Conservation (phyloP, 1,284 basidiomycete genomes). For the Chiua sp. region DNA sequence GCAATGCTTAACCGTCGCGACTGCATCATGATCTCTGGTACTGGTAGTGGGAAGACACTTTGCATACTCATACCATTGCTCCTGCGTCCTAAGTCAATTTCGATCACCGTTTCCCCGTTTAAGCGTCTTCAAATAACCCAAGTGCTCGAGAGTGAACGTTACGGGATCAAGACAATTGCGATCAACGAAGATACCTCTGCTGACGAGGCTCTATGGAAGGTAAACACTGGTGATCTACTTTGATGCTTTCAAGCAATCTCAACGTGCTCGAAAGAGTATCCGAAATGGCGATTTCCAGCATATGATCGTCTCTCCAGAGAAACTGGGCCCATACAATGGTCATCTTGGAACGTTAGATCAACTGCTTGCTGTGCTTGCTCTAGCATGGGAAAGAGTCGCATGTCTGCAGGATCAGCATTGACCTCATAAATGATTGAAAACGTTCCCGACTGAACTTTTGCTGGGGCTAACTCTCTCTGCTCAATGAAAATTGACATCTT, state of each 20-base stretch:
- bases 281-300: not conserved
- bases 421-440: conserved; percentile 6
- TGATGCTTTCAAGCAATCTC: not conserved
- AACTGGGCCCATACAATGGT: conserved; percentile 5
- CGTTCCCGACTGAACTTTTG: conserved; percentile 2
- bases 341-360: not conserved
- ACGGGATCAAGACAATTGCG: not conserved
- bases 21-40: not conserved
- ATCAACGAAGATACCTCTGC: not conserved
- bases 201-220: not conserved
- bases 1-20: not conserved
- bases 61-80: not conserved
- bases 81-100: not conserved
- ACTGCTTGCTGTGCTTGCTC: not conserved
- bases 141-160: not conserved
- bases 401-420: not conserved
- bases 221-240: not conserved
- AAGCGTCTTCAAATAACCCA: not conserved
- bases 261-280: not conserved
- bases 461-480: not conserved
- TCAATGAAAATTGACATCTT: not conserved
- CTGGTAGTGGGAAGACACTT: not conserved
- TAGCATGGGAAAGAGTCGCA: not conserved
- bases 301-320: conserved; percentile 13
- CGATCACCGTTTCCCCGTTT: not conserved